A percentile compares a stretch with the other conserved stretches of the same genome.
Evolutionary conservation across 1,284 basidiomycete genomes (phyloP).

Genomic region (Cerioporus squamosus): DNA sequence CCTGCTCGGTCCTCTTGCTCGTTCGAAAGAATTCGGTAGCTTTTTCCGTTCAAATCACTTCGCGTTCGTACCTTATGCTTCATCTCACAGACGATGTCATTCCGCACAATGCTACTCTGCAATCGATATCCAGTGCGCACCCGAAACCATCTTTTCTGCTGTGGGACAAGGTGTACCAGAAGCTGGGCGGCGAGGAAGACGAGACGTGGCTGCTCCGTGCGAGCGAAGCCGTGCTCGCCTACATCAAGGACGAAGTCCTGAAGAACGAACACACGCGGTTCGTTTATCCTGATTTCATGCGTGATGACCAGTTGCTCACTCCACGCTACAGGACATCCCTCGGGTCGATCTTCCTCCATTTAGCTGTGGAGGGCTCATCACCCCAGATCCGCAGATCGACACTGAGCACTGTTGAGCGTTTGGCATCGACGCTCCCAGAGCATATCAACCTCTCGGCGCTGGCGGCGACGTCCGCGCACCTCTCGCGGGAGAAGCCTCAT

Average conservation of each 20-base stretch:
- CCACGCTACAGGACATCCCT: conserved; percentile 35
- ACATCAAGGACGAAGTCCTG: conserved; percentile 54
- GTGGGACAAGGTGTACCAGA: conserved; percentile 87
- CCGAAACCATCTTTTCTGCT: conserved; percentile 85
- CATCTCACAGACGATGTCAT: conserved; percentile 39
- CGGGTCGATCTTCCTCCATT: conserved; percentile 70
- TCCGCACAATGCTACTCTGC: conserved; percentile 46
- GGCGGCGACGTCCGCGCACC: conserved; percentile 55
- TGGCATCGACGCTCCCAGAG: conserved; percentile 41
- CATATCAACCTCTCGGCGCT: conserved; percentile 57
- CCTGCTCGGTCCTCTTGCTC: conserved; percentile 64
- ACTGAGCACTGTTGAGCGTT: conserved; percentile 46
- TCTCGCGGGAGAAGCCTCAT: conserved; percentile 35
- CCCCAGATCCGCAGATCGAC: conserved; percentile 57
- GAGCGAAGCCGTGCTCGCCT: conserved; percentile 53
- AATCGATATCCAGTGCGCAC: conserved; percentile 47
- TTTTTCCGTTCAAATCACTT: conserved; percentile 22
- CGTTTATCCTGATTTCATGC: conserved; percentile 18
- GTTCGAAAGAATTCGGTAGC: conserved; percentile 56
- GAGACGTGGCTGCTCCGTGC: conserved; percentile 83
- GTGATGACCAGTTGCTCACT: background rate
- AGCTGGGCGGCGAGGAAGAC: conserved; percentile 66
- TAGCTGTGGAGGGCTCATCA: conserved; percentile 62
- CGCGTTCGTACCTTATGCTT: conserved; percentile 10
- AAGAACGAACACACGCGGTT: conserved; percentile 67